Base-by-base conservation (phyloP, 2,329 filamentous ascomycete species). In the Alternaria hordeiaustralica region DNA sequence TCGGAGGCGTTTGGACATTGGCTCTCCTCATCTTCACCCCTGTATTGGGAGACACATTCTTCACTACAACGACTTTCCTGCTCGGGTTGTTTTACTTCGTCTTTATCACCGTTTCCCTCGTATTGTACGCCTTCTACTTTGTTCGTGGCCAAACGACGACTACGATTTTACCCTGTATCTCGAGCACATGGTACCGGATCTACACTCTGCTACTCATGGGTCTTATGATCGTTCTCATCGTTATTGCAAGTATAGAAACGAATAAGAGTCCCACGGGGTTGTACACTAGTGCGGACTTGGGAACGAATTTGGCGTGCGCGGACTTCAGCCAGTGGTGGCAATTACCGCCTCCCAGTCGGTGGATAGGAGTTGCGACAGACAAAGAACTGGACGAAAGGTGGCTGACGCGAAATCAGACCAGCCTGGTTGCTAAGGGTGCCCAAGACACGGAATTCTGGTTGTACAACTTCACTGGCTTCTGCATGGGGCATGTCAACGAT, bases 131-230 rank as follows among this genome's bases (percentile, higher is more conserved):
- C 5, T 45, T 61, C 23, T 60, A 61, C 21, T 65, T 65, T 6
- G 28, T 63, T 15, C 49, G 49, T 18, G 64, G 55, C 3, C 57
- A 60, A 25, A 69, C 60, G 4, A 65, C 62, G 13, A 65, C 60
- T 21, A 65, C 62, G 4, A 55, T 70, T 13, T 33, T 69, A 4
- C 66, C 66, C 10, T 65, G 64, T 25, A 49, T 67, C 25, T 63
- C 61, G 1, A 63, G 33, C 18, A 51, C 30, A 12, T 67, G 66
- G 64, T 67, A 70, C 50, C 67, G 58, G 50, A 20, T 67, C 11
- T 69, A 70, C 23, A 69, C 62, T 8, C 3, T 67, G 5, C n/a
- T 60, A 12, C 23, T 66, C n/a, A 28, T 65, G 7, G 43, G 13
- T 3, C 45, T 62, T 20, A 51, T 61, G 44, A 1, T 64, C 4